These are phyloP conservation scores for Leccinum pellstonianum DNA, from an alignment of 768 basidiomycete genomes.

Conservation along the genomic window DNA sequence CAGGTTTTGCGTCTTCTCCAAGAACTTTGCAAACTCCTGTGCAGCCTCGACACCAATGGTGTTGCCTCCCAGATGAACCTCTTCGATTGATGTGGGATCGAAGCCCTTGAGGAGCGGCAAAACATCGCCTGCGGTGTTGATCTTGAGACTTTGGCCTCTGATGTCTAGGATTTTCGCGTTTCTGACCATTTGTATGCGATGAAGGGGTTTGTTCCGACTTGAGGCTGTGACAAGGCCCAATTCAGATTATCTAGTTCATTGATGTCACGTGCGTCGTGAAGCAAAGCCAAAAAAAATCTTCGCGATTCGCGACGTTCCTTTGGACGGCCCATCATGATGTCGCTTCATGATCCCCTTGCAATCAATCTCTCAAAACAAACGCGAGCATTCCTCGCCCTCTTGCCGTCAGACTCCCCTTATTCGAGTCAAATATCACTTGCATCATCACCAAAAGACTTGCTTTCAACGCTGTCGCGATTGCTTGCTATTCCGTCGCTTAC, in stretches of 20 bases:
- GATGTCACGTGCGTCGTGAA: too few species aligned
- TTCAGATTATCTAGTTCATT: constrained; percentile 5
- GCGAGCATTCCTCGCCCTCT: constrained; percentile 40
- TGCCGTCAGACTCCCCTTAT: constrained; percentile 45
- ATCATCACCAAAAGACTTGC: constrained; percentile 41
- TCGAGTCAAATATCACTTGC: constrained; percentile 38
- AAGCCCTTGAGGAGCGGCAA: constrained; percentile 66
- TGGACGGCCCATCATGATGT: constrained; percentile 9
- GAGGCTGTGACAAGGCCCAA: not conserved
- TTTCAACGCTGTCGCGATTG: constrained; percentile 56
- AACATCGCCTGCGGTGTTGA: constrained; percentile 73
- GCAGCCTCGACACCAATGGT: constrained; percentile 92
- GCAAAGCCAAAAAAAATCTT: not conserved
- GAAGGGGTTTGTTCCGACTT: not conserved
- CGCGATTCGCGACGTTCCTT: not conserved
- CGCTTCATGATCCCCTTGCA: constrained; percentile 41
- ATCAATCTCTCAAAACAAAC: constrained; percentile 60
- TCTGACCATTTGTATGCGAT: constrained; percentile 18
- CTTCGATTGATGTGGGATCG: constrained; percentile 68
- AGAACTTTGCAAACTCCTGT: constrained; percentile 74
- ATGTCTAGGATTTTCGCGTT: constrained; percentile 27
- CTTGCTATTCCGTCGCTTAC: constrained; percentile 66
- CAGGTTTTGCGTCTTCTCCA: constrained; percentile 63
- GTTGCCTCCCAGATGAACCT: constrained; percentile 93
- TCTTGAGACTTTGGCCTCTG: constrained; percentile 54